Evolutionary conservation across 2,329 filamentous ascomycete species (phyloP).

Genomic region (Aspergillus neotritici): DNA sequence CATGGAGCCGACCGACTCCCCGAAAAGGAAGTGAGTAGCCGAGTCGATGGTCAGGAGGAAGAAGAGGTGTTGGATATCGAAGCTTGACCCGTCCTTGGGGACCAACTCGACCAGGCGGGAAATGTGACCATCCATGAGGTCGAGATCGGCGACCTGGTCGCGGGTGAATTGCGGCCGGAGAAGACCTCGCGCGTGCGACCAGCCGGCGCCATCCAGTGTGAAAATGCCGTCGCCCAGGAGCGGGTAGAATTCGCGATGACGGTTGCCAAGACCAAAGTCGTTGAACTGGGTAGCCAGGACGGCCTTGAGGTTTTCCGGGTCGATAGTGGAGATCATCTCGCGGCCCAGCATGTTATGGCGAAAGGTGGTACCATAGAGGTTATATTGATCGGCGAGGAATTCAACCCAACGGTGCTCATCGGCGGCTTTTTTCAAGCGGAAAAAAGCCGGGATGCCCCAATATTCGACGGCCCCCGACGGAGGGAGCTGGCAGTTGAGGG

Average conservation of each 20-base stretch:
- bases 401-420: constrained; percentile 29
- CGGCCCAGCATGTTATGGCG: constrained; percentile 17
- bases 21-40: constrained; percentile 80
- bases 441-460: constrained; percentile 23
- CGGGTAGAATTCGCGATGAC: constrained; percentile 59
- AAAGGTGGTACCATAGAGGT: constrained; percentile 22
- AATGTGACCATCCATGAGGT: constrained; percentile 74
- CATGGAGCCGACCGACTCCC: constrained; percentile 61
- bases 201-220: constrained; percentile 69
- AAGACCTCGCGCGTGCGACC: constrained; percentile 73
- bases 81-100: constrained; percentile 43
- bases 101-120: constrained; percentile 61
- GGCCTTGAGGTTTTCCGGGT: constrained; percentile 68
- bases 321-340: constrained; percentile 25
- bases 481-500: constrained; percentile 22
- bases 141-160: constrained; percentile 64
- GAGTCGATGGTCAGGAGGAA: constrained; percentile 79
- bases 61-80: constrained; percentile 72
- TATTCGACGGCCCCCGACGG: constrained; percentile 7
- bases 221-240: constrained; percentile 46
- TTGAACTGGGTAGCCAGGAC: constrained; percentile 75
- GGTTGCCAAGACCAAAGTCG: constrained; percentile 73
- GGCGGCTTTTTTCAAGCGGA: constrained; percentile 19
- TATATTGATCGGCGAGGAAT: constrained; percentile 21
- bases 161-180: constrained; percentile 82